Evolutionary conservation across 192 early-diverging fungal species (phyloP), one percentile per base, ranked within the genome.

Genomic region (Coemansia sp.): DNA sequence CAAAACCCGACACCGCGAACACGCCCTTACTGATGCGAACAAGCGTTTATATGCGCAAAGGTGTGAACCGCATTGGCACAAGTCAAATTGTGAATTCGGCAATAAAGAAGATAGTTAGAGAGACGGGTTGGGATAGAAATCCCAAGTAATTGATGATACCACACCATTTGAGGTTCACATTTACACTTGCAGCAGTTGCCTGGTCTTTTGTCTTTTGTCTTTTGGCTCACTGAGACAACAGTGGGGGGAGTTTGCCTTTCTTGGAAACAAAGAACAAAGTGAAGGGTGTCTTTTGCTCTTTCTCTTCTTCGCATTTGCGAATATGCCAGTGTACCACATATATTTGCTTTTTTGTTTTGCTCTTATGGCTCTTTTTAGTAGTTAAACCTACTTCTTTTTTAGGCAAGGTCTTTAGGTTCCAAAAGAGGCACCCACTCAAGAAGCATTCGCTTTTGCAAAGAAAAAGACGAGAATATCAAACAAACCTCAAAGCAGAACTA

Each of bases 321-420:
- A 58, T 36, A 58, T 13, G 22, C 49, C 2, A 52, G 56, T 36
- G 26, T 55, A 32, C 22, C 54, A 58, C 56, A 58, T 58, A 58
- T 58, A 58, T 58, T 58, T 58, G 56, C 56, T 40, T 58, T n/a
- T 58, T 58, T 58, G 56, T 58, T 58, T 52, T 58, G 39, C 37
- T 57, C 3, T 58, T 37, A 26, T 26, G 3, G 26, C 32, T 6
- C 56, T 58, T 58, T 52, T 52, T 52, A 52, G 49, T 52, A 11
- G 19, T 22, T 21, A 21, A 52, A 22, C 49, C 19, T 52, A 6
- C 49, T 52, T 52, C 21, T 21, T 21, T 52, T 22, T 22, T 22
- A 52, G 49, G 49, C 6, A 22, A 6, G 5, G 6, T 11, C 11
- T 22, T 52, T 48, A n/a, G 47, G 47, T 48, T 48, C 6, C 13